These are phyloP conservation scores for Clarireedia sp. DNA, from an alignment of 2,329 filamentous ascomycete genomes.

Conservation along the genomic window DNA sequence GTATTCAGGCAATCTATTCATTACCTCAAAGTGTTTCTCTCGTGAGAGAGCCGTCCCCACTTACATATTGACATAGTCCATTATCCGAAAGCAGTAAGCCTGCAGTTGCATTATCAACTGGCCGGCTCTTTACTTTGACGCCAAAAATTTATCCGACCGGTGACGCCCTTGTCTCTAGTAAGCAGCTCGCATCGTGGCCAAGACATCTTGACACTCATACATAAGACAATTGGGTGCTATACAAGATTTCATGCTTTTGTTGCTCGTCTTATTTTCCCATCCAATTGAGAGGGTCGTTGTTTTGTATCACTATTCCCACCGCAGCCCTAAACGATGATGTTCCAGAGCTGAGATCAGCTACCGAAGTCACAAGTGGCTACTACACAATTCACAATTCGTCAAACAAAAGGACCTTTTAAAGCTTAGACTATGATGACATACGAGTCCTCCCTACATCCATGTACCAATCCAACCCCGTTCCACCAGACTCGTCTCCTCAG, in stretches of 20 bases:
- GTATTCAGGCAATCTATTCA: neutral
- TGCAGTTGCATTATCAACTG: conserved; percentile 2
- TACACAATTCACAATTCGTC: neutral
- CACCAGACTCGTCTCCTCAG: neutral
- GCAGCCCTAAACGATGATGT: neutral
- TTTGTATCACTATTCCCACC: neutral
- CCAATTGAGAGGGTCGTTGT: neutral
- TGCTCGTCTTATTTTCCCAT: neutral
- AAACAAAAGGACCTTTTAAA: neutral
- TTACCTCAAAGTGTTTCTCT: neutral
- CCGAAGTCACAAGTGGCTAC: neutral
- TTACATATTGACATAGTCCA: neutral
- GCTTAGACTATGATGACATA: neutral
- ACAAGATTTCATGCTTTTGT: neutral
- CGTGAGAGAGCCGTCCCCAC: neutral
- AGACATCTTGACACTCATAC: neutral
- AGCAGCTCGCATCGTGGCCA: neutral
- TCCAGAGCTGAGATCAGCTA: neutral
- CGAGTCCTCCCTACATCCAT: neutral
- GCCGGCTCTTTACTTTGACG: neutral
- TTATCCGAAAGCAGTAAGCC: conserved; percentile 1
- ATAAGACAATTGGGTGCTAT: neutral
- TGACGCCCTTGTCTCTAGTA: neutral
- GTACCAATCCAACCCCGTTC: neutral
- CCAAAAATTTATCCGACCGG: neutral